Base-by-base conservation (phyloP, 345 rosid genomes). In the Syzygium aqueum region DNA sequence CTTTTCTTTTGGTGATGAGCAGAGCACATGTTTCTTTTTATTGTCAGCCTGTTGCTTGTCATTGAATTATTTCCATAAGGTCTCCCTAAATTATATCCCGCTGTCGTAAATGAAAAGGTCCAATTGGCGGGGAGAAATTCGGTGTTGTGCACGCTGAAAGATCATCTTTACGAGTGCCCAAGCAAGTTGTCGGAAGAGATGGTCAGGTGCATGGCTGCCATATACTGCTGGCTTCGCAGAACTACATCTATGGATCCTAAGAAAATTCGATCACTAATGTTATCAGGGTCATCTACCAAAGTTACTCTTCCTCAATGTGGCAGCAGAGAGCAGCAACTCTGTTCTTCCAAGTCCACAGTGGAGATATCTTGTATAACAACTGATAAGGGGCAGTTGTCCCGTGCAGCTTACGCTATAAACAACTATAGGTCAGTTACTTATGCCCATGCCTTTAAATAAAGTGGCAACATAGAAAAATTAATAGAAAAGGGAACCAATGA, bases 111-210 rank as follows among this genome's bases (percentile, higher is more conserved):
- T 56, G 59, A 40, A 52, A 78, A 88, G 87, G 49, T 37, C 56
- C 89, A 46, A 50, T 33, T 82, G 33, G 85, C 84, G n/a, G 94
- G 90, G 87, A 92, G 92, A 90, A 85, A 90, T 85, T 88, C 93
- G 25, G 84, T 86, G 86, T 84, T 90, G 28, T 90, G 92, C 84
- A 93, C 93, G n/a, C 91, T 96, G 89, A 97, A 96, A 89, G 98
- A 97, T 87, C 99, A 95, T 89, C 91, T 94, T 61, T 83, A 91
- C 84, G 96, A 96, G 89, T 97, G 98, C 80, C 99, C 99, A 54
- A 93, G 91, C 92, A 95, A 94, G 91, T 92, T 97, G 88, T 97
- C 99, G 19, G 98, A 96, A 90, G 98, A 97, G 88, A 94, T 97
- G 99, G 96, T 96, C 82, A 92, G 93, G 89, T 94, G 94, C 86